Evolutionary conservation across 2,329 filamentous ascomycete species (phyloP).

Genomic region (Epichloe uncinata): DNA sequence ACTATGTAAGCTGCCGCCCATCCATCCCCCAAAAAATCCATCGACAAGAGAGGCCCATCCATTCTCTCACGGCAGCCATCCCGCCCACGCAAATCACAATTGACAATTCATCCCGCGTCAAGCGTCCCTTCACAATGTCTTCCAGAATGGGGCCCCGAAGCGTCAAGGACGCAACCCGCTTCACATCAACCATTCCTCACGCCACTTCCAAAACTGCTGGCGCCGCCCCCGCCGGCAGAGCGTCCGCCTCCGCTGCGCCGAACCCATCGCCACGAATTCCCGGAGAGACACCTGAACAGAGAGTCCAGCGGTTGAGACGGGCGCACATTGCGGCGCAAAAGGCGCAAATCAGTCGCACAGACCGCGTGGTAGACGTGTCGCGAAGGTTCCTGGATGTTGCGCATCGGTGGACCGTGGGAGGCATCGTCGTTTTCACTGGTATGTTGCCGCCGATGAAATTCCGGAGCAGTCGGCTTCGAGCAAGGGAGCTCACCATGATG

Average conservation of each 20-base stretch:
- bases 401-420: constrained; percentile 40
- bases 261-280: constrained; percentile 18
- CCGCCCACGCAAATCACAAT: background rate
- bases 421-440: constrained; percentile 45
- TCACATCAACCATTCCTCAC: constrained; percentile 41
- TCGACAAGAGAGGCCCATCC: constrained; percentile 13
- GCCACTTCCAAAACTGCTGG: constrained; percentile 47
- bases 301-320: constrained; percentile 53
- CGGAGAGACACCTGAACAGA: constrained; percentile 54
- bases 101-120: background rate
- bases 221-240: constrained; percentile 21
- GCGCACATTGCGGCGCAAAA: constrained; percentile 53
- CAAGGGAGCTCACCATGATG: no score
- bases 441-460: constrained; percentile 11
- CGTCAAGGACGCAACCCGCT: constrained; percentile 69
- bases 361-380: constrained; percentile 34
- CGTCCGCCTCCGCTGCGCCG: constrained; percentile 10
- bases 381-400: constrained; percentile 41
- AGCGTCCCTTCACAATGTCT: constrained; percentile 19
- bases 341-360: constrained; percentile 39
- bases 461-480: background rate
- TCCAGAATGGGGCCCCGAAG: constrained; percentile 45
- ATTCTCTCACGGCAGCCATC: constrained; percentile 1
- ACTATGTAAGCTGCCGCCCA: constrained; percentile 8
- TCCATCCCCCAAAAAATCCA: constrained; percentile 20